phyloP scores from a whole-genome alignment of 1,284 basidiomycete genomes.

The Peniophora sp. region DNA sequence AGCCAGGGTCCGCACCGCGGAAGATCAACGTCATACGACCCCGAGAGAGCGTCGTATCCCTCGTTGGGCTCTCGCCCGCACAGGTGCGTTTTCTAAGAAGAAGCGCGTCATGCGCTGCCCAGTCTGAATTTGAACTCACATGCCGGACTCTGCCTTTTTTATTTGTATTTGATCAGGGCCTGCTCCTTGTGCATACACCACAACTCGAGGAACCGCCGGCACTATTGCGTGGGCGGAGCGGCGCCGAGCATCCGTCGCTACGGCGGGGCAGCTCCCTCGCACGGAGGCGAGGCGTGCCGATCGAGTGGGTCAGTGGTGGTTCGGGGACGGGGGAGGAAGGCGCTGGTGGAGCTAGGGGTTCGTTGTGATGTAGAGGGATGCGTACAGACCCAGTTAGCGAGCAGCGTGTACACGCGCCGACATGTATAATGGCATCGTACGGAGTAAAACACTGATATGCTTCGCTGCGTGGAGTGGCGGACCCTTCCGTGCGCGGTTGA shows the following conservation, averaged over 20 bases:
- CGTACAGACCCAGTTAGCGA: too few relatives aligned
- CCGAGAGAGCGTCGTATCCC: conserved; percentile 46
- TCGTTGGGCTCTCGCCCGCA: conserved; percentile 66
- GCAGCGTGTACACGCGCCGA: too few relatives aligned
- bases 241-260: neutral
- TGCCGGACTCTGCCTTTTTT: too few relatives aligned
- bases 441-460: too few relatives aligned
- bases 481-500: too few relatives aligned
- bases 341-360: too few relatives aligned
- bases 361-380: too few relatives aligned
- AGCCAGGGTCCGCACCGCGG: conserved; percentile 19
- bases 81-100: conserved; percentile 55
- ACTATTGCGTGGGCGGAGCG: conserved; percentile 19
- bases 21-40: conserved; percentile 37
- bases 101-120: too few relatives aligned
- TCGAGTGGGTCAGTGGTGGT: conserved; percentile 24
- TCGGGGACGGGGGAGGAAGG: too few relatives aligned
- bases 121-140: too few relatives aligned
- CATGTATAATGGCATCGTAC: too few relatives aligned
- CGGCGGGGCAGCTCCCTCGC: neutral
- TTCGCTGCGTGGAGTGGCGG: too few relatives aligned
- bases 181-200: conserved; percentile 57
- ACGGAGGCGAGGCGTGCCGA: neutral
- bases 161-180: conserved; percentile 29
- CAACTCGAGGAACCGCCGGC: conserved; percentile 37